Percentiles rank a stretch among this genome's conserved stretches.
These are phyloP conservation scores for Rhododendron kiyosumense DNA, from an alignment of 148 eudicot species.

Conservation along the genomic window DNA sequence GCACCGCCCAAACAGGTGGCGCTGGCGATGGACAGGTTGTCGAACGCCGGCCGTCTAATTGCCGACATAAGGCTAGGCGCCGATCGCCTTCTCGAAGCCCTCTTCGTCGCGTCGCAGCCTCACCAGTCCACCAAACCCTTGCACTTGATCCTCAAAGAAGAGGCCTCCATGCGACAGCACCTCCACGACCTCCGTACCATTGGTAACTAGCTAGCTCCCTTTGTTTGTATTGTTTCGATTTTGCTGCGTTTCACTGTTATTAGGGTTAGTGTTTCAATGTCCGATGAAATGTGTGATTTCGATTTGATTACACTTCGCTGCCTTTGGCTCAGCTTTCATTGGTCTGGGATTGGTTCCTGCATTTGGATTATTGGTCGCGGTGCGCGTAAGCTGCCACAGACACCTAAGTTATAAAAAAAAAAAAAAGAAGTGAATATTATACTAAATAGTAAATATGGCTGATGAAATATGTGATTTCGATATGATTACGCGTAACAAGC, in stretches of 20 bases:
- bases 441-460: neutral
- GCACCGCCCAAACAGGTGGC: constrained; percentile 99
- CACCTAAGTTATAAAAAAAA: too few species aligned
- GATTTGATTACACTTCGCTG: neutral
- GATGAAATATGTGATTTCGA: neutral
- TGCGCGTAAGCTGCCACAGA: too few species aligned
- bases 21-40: constrained; percentile 75
- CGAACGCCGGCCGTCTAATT: constrained; percentile 76
- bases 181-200: constrained; percentile 64
- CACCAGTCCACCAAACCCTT: constrained; percentile 45
- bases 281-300: neutral
- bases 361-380: too few species aligned
- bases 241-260: neutral
- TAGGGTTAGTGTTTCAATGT: constrained; percentile 6
- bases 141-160: constrained; percentile 51
- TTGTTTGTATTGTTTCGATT: neutral
- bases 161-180: constrained; percentile 57
- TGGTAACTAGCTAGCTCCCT: constrained; percentile 36
- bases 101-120: constrained; percentile 43
- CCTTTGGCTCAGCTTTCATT: neutral
- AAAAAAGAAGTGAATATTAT: too few species aligned
- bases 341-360: neutral
- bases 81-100: constrained; percentile 84
- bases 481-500: too few species aligned
- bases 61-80: constrained; percentile 88